Evolutionary conservation across 1,284 basidiomycete species (phyloP), one percentile per base, ranked within the genome.

Genomic region (Ustilago trichophora): DNA sequence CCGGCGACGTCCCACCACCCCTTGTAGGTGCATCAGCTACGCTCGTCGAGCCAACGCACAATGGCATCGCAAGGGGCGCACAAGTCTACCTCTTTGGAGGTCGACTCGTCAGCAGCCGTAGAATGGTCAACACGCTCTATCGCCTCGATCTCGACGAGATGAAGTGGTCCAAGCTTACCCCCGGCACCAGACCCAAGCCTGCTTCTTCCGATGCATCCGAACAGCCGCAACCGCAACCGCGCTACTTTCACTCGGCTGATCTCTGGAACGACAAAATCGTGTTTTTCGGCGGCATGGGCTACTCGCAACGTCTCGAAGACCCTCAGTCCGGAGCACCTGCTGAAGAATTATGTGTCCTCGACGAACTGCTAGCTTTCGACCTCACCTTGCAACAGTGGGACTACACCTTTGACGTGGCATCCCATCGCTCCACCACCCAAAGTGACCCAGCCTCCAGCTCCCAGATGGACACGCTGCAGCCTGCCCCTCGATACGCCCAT

Each of bases 281-380:
- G 53, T 60, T 78, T 43, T 78, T 75, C 21, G 75, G 76, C 25
- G 76, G 76, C 15, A 78, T 78, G 76, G 76, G 76, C 49, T 75
- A 72, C 34, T 56, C 58, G 12, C 50, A 56, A n/a, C 41, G 44
- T 1, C 16, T 50, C 13, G 44, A 45, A 27, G 50, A 53, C 7
- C 33, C 48, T 10, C 19, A 24, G 18, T 25, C 41, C 13, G 38
- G 26, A 8, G 25, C 35, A 8, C 38, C 41, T 2, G 29, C 64
- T 15, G 70, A 72, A 22, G 73, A 72, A 24, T 53, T 78, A 8
- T 75, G 64, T 50, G 75, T 78, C 9, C 55, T 78, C 25, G 71
- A 73, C 53, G 75, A 78, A 42, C 41, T 78, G 15, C 47, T 78
- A 15, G 75, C 67, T 26, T 76, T 73, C 29, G 75, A 78, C 35